Evolutionary conservation across 2,329 filamentous ascomycete genomes (phyloP).

Genomic region (Clathrospora elynae): DNA sequence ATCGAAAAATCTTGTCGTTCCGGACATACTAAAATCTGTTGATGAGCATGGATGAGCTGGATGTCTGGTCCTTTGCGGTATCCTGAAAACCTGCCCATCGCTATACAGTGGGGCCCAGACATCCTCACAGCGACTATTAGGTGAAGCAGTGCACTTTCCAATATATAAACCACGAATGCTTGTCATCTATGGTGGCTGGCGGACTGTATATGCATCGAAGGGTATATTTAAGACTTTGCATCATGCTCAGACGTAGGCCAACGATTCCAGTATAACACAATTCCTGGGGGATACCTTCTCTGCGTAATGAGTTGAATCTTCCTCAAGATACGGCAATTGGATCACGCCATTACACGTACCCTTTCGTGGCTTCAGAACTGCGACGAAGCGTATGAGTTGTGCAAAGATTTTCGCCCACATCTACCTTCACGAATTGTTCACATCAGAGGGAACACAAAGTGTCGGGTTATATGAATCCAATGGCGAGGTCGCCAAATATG

Average conservation of each 20-base stretch:
- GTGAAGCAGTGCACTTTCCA: too few relatives aligned
- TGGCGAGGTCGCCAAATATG: conserved; percentile 1
- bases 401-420: neutral
- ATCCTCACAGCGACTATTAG: too few relatives aligned
- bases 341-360: neutral
- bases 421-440: conserved; percentile 6
- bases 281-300: neutral
- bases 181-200: too few relatives aligned
- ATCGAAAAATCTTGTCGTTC: too few relatives aligned
- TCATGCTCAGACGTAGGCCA: too few relatives aligned
- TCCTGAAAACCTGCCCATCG: neutral
- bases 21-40: too few relatives aligned
- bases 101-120: neutral
- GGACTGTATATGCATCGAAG: too few relatives aligned
- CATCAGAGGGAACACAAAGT: neutral
- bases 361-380: conserved; percentile 2
- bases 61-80: conserved; percentile 2
- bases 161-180: too few relatives aligned
- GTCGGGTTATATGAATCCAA: conserved; percentile 1
- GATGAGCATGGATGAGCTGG: conserved; percentile 5
- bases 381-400: neutral
- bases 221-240: too few relatives aligned
- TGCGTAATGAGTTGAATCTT: neutral
- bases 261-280: neutral
- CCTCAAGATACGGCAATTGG: conserved; percentile 1